A percentile compares a stretch with the other conserved stretches of the same genome.
Conservation (phyloP, 2,329 filamentous ascomycete genomes). For the Verticillium dahliae region DNA sequence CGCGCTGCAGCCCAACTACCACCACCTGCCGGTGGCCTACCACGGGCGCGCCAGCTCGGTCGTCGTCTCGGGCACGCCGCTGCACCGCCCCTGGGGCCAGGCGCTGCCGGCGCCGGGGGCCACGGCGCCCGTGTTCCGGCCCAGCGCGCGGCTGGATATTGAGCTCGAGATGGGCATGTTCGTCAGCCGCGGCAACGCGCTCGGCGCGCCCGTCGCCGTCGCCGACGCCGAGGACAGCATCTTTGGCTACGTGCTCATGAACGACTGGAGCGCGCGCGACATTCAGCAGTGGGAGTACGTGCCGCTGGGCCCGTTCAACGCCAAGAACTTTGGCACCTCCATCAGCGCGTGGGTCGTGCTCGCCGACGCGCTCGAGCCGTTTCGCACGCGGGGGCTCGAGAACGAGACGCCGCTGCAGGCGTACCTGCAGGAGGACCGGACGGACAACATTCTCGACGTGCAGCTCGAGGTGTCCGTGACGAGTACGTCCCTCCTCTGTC, state of each 20-base stretch:
- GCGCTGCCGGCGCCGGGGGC: slow-evolving; percentile 25
- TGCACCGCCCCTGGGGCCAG: slow-evolving; percentile 62
- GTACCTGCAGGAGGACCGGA: slow-evolving; percentile 48
- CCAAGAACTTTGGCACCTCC: slow-evolving; percentile 53
- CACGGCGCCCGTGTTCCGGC: slow-evolving; percentile 50
- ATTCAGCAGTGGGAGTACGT: slow-evolving; percentile 56
- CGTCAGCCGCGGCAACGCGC: slow-evolving; percentile 56
- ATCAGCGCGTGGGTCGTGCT: slow-evolving; percentile 59
- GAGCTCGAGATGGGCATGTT: slow-evolving; percentile 76
- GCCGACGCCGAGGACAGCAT: slow-evolving; percentile 61
- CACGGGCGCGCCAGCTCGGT: slow-evolving; percentile 66
- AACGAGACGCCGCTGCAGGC: slow-evolving; percentile 26
- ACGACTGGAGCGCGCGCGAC: slow-evolving; percentile 58
- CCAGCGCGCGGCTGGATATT: slow-evolving; percentile 60
- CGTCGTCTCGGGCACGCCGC: slow-evolving; percentile 61
- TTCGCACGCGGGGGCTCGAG: slow-evolving; percentile 11
- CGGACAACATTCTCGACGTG: slow-evolving; percentile 28
- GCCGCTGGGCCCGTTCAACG: slow-evolving; percentile 55
- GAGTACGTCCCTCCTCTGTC: slow-evolving; percentile 20
- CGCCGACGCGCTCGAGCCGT: slow-evolving; percentile 43
- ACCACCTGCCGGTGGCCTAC: slow-evolving; percentile 67
- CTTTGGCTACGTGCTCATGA: slow-evolving; percentile 63
- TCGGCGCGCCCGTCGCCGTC: slow-evolving; percentile 60
- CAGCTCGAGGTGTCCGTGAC: slow-evolving; percentile 29
- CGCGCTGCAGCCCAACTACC: slow-evolving; percentile 68